phyloP scores from a whole-genome alignment of 208 protist species.

The Spongospora subterranea region DNA sequence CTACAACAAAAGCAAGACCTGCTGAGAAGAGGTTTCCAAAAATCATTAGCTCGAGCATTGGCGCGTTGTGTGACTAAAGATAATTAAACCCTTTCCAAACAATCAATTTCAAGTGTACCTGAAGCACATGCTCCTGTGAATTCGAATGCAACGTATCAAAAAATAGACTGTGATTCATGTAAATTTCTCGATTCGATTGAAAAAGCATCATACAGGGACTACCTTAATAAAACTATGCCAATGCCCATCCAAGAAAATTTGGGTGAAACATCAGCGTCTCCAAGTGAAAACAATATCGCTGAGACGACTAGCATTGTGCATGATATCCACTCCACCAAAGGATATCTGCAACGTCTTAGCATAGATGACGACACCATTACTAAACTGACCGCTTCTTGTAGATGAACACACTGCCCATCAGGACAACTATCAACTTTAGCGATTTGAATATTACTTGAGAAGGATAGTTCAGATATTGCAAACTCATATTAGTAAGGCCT shows the following conservation, averaged over 20 bases:
- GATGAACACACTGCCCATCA: slow-evolving; percentile 53
- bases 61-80: slow-evolving; percentile 42
- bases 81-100: not conserved
- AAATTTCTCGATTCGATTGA: not conserved
- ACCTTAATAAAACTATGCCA: slow-evolving; percentile 27
- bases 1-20: not conserved
- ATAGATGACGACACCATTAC: not conserved
- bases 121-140: slow-evolving; percentile 54
- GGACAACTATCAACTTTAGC: slow-evolving; percentile 50
- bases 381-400: slow-evolving; percentile 29
- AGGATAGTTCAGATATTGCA: slow-evolving; percentile 60
- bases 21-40: slow-evolving; percentile 33
- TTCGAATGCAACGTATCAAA: slow-evolving; percentile 60
- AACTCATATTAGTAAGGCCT: slow-evolving; percentile 54
- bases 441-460: slow-evolving; percentile 60
- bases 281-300: slow-evolving; percentile 53
- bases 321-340: not conserved
- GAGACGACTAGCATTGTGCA: not conserved
- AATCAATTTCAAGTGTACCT: not conserved
- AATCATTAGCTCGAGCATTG: slow-evolving; percentile 43
- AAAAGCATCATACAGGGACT: not conserved
- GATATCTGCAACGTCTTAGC: slow-evolving; percentile 23
- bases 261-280: slow-evolving; percentile 55
- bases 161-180: not conserved
- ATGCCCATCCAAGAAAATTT: slow-evolving; percentile 31